Conservation (phyloP, 768 basidiomycete species). For the Gautieria morchelliformis region DNA sequence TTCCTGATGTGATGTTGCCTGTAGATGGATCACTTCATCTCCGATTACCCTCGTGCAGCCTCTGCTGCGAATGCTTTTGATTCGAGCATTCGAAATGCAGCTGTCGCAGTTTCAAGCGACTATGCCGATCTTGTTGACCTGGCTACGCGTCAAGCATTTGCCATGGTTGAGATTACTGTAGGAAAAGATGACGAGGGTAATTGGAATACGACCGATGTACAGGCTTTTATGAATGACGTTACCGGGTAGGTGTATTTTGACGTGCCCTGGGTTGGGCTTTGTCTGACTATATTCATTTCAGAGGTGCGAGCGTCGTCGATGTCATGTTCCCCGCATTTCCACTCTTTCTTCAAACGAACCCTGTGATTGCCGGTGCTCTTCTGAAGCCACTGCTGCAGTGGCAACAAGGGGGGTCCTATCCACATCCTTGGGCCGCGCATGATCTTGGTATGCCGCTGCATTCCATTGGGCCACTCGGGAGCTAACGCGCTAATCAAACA, state of each 20-base stretch:
- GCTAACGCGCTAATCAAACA: too few relatives aligned
- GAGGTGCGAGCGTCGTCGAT: constrained; percentile 14
- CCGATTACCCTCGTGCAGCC: constrained; percentile 1
- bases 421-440: constrained; percentile 10
- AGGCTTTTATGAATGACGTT: constrained; percentile 10
- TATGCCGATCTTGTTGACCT: constrained; percentile 14
- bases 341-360: constrained; percentile 13
- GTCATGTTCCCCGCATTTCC: constrained; percentile 15
- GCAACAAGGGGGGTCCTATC: constrained; percentile 12
- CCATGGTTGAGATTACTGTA: constrained; percentile 13
- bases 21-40: constrained; percentile 6
- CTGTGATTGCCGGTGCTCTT: constrained; percentile 5
- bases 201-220: constrained; percentile 5
- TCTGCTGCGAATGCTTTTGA: constrained; percentile 8
- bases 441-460: constrained; percentile 14
- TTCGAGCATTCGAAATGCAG: constrained; percentile 4
- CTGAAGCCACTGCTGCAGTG: constrained; percentile 16
- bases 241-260: too few relatives aligned
- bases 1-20: too few relatives aligned
- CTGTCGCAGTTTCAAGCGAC: constrained; percentile 9
- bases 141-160: constrained; percentile 14
- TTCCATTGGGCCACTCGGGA: too few relatives aligned
- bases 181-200: neutral
- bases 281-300: too few relatives aligned
- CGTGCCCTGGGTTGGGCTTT: too few relatives aligned